These are phyloP conservation scores for Colletotrichum sp. DNA, from an alignment of 2,329 filamentous ascomycete species.

Conservation along the genomic window DNA sequence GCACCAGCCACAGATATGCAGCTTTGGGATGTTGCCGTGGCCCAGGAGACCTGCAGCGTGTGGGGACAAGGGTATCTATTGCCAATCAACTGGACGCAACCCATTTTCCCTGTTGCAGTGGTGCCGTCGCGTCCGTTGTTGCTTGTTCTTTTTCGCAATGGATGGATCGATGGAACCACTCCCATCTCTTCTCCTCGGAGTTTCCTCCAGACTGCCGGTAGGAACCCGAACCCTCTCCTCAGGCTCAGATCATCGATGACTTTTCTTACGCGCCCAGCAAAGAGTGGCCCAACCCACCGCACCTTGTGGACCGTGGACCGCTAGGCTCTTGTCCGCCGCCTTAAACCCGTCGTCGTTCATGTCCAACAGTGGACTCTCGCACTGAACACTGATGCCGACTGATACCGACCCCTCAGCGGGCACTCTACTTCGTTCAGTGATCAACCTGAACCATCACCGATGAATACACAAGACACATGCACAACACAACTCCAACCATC, in stretches of 20 bases:
- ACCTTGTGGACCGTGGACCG: neutral
- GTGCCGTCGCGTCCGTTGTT: neutral
- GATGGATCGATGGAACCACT: neutral
- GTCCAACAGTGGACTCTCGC: neutral
- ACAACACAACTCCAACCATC: neutral
- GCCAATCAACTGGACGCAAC: slow-evolving; percentile 17
- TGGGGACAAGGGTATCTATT: slow-evolving; percentile 11
- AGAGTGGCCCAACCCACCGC: neutral
- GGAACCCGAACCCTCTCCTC: neutral
- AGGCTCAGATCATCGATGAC: neutral
- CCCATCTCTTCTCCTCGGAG: neutral
- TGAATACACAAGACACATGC: neutral
- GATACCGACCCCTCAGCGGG: neutral
- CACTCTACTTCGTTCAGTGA: neutral
- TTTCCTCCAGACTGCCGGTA: neutral
- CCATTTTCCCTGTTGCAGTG: neutral
- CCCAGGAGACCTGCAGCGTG: slow-evolving; percentile 8
- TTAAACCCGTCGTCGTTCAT: neutral
- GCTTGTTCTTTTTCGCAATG: neutral
- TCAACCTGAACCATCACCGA: neutral
- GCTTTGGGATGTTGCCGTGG: slow-evolving; percentile 5
- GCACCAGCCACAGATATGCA: slow-evolving; percentile 16
- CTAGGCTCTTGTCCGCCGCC: neutral
- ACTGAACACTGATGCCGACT: neutral
- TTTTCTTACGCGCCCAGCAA: neutral